Evolutionary conservation across 2,329 filamentous ascomycete genomes (phyloP).

Genomic region (Trichoderma sp.): DNA sequence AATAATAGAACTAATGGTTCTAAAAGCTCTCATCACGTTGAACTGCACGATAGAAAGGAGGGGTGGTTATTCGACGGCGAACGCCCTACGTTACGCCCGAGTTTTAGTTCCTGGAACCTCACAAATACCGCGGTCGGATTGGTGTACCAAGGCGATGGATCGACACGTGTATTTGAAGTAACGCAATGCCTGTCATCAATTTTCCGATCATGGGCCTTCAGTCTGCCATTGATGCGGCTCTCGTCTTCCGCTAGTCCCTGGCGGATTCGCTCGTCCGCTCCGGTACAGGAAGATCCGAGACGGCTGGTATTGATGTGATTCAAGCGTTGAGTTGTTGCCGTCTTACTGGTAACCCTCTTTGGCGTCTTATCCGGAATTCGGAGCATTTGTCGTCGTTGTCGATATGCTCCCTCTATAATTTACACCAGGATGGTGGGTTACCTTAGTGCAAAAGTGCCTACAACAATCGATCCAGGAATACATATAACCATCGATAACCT

Average conservation of each 20-base stretch:
- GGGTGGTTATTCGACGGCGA: background rate
- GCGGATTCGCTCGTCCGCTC: background rate
- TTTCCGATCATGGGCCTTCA: background rate
- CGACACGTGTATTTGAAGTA: background rate
- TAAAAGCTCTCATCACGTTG: conserved; percentile 1
- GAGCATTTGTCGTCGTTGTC: background rate
- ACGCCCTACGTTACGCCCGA: background rate
- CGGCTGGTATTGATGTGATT: background rate
- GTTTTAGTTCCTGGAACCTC: background rate
- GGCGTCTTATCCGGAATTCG: too few relatives aligned
- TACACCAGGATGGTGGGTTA: background rate
- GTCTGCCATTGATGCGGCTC: background rate
- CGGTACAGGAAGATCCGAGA: background rate
- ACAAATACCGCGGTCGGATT: background rate
- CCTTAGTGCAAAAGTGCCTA: too few relatives aligned
- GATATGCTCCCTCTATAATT: too few relatives aligned
- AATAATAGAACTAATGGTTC: background rate
- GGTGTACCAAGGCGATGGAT: conserved; percentile 1
- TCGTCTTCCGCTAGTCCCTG: background rate
- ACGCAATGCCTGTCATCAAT: too few relatives aligned
- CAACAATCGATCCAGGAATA: too few relatives aligned
- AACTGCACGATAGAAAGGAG: background rate
- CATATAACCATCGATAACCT: too few relatives aligned
- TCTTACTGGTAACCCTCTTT: background rate
- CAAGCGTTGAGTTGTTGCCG: background rate